These are phyloP conservation scores for Paspalum notatum DNA, from an alignment of 176 grass and related monocot genomes.

Conservation along the genomic window DNA sequence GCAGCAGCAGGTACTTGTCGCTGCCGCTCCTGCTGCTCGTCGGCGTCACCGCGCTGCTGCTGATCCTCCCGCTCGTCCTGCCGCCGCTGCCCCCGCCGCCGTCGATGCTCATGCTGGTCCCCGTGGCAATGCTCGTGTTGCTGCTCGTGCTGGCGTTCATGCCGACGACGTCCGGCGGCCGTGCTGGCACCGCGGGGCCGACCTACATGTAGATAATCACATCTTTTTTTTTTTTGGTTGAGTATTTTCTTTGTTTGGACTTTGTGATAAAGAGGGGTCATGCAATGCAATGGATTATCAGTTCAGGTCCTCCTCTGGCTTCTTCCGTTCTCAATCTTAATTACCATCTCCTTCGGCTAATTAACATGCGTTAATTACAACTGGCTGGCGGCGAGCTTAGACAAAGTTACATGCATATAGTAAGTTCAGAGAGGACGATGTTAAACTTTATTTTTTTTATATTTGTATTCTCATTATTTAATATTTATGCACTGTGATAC, in stretches of 20 bases:
- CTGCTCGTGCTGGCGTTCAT: slow-evolving; percentile 75
- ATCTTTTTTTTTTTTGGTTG: not conserved
- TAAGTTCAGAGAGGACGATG: not conserved
- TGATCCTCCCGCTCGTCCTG: slow-evolving; percentile 83
- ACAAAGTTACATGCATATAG: not conserved
- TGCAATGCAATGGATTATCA: slow-evolving; percentile 10
- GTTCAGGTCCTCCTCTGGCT: not conserved
- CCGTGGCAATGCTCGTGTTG: slow-evolving; percentile 67
- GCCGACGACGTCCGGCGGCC: slow-evolving; percentile 45
- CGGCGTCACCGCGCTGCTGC: slow-evolving; percentile 67
- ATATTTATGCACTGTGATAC: not conserved
- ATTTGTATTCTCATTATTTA: not conserved
- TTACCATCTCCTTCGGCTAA: not conserved
- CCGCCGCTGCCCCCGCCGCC: slow-evolving; percentile 88
- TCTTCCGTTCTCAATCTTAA: not conserved
- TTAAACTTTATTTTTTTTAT: not conserved
- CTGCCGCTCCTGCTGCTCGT: slow-evolving; percentile 53
- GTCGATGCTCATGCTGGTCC: slow-evolving; percentile 73
- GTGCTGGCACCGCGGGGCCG: slow-evolving; percentile 2
- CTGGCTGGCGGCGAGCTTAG: not conserved
- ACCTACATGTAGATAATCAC: slow-evolving; percentile 37
- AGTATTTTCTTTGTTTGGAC: not conserved
- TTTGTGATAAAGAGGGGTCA: slow-evolving; percentile 21
- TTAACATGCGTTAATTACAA: not conserved
- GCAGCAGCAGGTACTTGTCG: slow-evolving; percentile 65